Conservation (phyloP, 2,329 filamentous ascomycete species). For the Grosmannia serpens region DNA sequence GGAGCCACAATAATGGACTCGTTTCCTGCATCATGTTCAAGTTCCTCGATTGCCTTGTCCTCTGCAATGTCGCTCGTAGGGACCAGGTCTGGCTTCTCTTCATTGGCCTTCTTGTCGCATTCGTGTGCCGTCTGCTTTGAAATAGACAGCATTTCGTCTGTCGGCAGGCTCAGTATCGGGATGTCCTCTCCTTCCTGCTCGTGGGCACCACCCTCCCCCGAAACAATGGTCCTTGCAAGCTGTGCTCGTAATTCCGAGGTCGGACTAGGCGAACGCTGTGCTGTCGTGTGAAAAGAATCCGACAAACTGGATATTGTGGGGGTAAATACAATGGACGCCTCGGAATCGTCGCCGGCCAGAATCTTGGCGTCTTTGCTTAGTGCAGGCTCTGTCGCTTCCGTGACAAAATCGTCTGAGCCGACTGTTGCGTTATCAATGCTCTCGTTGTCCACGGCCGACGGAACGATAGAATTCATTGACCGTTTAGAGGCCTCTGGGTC, state of each 20-base stretch:
- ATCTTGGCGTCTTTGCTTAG: constrained; percentile 9
- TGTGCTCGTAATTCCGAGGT: background rate
- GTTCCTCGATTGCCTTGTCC: constrained; percentile 2
- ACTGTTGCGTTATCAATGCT: background rate
- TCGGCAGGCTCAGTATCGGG: background rate
- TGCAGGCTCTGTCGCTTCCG: constrained; percentile 11
- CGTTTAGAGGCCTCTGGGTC: background rate
- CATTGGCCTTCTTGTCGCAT: background rate
- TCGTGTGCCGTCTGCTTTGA: background rate
- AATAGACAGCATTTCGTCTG: background rate
- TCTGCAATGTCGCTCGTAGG: background rate
- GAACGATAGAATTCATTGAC: background rate
- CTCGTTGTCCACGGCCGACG: background rate
- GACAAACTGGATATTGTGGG: constrained; percentile 13
- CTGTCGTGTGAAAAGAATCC: constrained; percentile 5
- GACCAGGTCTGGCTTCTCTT: background rate
- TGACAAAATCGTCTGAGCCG: constrained; percentile 9
- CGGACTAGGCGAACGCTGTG: background rate
- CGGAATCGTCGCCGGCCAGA: constrained; percentile 15
- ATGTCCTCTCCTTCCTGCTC: background rate
- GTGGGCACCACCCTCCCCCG: background rate
- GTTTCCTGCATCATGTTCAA: constrained; percentile 15
- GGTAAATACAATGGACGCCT: constrained; percentile 16
- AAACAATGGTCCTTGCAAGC: background rate
- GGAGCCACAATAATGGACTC: constrained; percentile 18